These are phyloP conservation scores for Aspergillus indologenus DNA, from an alignment of 495 filamentous ascomycete species.

Conservation along the genomic window DNA sequence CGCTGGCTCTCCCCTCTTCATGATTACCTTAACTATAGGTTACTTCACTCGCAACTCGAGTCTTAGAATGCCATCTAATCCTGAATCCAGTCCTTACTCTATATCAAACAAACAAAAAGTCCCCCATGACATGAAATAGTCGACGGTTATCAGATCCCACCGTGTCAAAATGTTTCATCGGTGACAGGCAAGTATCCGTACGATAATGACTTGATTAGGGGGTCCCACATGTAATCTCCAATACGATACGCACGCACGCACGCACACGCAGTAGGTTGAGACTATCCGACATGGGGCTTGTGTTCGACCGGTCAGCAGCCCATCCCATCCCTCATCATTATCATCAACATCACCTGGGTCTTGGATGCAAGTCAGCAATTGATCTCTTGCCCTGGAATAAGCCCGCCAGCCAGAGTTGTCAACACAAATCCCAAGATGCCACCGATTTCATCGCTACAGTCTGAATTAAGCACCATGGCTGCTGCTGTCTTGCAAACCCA, in stretches of 20 bases:
- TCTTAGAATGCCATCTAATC: no score
- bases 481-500: no score
- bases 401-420: no score
- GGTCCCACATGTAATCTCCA: slow-evolving; percentile 2
- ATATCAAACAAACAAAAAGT: no score
- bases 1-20: slow-evolving; percentile 10
- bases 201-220: slow-evolving; percentile 5
- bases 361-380: neutral
- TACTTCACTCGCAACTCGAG: neutral
- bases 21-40: no score
- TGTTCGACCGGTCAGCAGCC: neutral
- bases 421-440: neutral
- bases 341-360: no score
- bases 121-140: no score
- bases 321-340: neutral
- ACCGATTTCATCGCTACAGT: no score
- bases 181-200: slow-evolving; percentile 1
- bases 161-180: neutral
- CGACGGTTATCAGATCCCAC: no score
- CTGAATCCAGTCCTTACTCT: no score
- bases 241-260: neutral
- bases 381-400: no score
- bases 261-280: neutral
- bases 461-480: no score
- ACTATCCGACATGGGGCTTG: neutral